A percentile compares a stretch with the other conserved stretches of the same genome.
These are phyloP conservation scores for Entrophospora sp. DNA, from an alignment of 192 early-diverging fungal genomes.

Conservation along the genomic window DNA sequence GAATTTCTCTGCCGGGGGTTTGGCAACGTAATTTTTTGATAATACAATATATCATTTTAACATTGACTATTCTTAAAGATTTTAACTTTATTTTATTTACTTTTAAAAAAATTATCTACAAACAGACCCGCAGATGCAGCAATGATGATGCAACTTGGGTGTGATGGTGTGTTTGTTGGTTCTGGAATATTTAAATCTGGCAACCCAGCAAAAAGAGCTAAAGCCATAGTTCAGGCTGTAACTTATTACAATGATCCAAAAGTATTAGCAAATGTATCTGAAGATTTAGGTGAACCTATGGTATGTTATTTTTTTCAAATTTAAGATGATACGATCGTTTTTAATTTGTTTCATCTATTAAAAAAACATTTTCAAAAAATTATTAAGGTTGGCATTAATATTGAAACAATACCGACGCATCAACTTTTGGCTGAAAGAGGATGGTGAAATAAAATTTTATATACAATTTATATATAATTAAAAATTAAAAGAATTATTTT, in stretches of 20 bases:
- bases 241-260: constrained; percentile 89
- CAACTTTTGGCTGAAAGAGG: constrained; percentile 15
- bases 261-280: constrained; percentile 81
- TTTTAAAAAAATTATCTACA: too few species aligned
- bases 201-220: constrained; percentile 89
- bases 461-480: too few species aligned
- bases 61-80: too few species aligned
- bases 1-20: constrained; percentile 96
- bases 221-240: constrained; percentile 92
- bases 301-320: constrained; percentile 69
- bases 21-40: constrained; percentile 59
- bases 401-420: constrained; percentile 8
- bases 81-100: too few species aligned
- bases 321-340: too few species aligned
- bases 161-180: constrained; percentile 97
- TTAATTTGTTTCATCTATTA: background rate
- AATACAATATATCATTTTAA: too few species aligned
- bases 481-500: too few species aligned
- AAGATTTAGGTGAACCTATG: constrained; percentile 93
- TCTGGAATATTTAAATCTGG: constrained; percentile 96
- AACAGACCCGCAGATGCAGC: constrained; percentile 87
- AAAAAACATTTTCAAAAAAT: background rate
- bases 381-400: constrained; percentile 20
- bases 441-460: constrained; percentile 6
- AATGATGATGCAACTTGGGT: constrained; percentile 98